phyloP scores from a whole-genome alignment of 495 filamentous ascomycete genomes.

The Xylaria intraflava region DNA sequence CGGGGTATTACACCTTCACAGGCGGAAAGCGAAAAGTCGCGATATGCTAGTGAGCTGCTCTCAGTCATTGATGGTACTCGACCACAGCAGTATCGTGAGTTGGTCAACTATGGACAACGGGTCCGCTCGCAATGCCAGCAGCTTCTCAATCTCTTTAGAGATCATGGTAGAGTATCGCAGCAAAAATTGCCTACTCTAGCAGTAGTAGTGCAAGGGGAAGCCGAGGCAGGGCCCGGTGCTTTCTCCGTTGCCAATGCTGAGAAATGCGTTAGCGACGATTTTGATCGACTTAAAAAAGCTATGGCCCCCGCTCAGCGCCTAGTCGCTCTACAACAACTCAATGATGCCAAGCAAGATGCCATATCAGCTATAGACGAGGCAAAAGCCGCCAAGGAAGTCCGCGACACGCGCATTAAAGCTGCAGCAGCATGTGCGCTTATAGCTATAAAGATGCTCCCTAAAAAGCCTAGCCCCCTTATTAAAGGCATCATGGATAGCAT shows the following conservation, averaged over 20 bases:
- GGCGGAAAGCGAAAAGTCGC: conserved; percentile 32
- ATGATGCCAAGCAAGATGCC: conserved; percentile 63
- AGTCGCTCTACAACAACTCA: conserved; percentile 65
- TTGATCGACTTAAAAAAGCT: conserved; percentile 74
- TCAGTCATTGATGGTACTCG: conserved; percentile 72
- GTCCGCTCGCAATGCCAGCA: conserved; percentile 86
- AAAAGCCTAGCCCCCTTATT: conserved; percentile 84
- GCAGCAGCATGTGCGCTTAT: conserved; percentile 83
- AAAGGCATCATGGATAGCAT: conserved; percentile 97
- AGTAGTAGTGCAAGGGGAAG: conserved; percentile 85
- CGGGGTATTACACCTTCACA: conserved; percentile 43
- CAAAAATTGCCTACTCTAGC: conserved; percentile 71
- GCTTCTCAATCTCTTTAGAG: conserved; percentile 80
- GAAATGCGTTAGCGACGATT: conserved; percentile 74
- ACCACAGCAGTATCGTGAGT: conserved; percentile 75
- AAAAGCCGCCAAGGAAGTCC: conserved; percentile 65
- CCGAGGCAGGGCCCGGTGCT: conserved; percentile 79
- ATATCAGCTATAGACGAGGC: conserved; percentile 70
- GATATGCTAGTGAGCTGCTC: conserved; percentile 54
- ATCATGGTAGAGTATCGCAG: conserved; percentile 68
- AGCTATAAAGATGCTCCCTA: conserved; percentile 76
- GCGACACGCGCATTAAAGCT: conserved; percentile 80
- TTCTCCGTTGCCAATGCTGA: conserved; percentile 86
- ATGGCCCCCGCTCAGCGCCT: conserved; percentile 79
- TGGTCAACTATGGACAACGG: conserved; percentile 79